phyloP scores from a whole-genome alignment of 2,329 filamentous ascomycete genomes.

The Diaporthe ilicicola region DNA sequence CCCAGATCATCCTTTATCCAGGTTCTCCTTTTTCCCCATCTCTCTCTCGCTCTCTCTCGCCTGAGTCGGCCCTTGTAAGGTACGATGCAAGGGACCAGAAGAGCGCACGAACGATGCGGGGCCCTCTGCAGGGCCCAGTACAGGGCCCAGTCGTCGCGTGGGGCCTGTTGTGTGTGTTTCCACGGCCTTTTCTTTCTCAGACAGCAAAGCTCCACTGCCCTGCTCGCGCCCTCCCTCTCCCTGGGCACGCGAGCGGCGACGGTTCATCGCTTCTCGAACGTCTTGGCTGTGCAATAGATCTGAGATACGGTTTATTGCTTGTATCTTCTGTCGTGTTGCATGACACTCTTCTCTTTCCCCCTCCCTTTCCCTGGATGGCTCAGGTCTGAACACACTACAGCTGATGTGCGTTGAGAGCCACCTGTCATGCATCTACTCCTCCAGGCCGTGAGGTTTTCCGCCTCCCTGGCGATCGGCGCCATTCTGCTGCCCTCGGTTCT shows the following conservation, averaged over 20 bases:
- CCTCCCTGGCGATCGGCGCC: slow-evolving; percentile 23
- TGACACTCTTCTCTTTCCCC: slow-evolving; percentile 7
- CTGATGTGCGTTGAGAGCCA: slow-evolving; percentile 16
- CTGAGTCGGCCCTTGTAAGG: slow-evolving; percentile 7
- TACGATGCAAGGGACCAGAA: slow-evolving; percentile 22
- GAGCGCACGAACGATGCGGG: slow-evolving; percentile 5
- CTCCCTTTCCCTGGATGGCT: not conserved
- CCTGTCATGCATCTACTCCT: slow-evolving; percentile 21
- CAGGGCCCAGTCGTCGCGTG: not conserved
- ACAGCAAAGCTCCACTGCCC: not conserved
- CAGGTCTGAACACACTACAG: not conserved
- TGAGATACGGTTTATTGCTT: slow-evolving; percentile 11
- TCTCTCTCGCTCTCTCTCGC: too few species aligned
- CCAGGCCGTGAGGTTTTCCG: slow-evolving; percentile 19
- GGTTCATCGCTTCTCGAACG: slow-evolving; percentile 18
- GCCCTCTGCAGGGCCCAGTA: not conserved
- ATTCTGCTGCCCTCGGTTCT: slow-evolving; percentile 2
- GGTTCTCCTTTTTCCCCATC: slow-evolving; percentile 13
- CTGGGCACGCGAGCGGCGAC: slow-evolving; percentile 10
- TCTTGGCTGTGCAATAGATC: slow-evolving; percentile 21
- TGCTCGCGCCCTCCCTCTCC: not conserved
- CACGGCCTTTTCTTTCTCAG: not conserved
- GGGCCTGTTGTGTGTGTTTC: not conserved
- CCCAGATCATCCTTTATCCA: slow-evolving; percentile 7
- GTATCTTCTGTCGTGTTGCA: slow-evolving; percentile 6